phyloP scores from a whole-genome alignment of 2,329 filamentous ascomycete species.

The Neonectria neomacrospora region DNA sequence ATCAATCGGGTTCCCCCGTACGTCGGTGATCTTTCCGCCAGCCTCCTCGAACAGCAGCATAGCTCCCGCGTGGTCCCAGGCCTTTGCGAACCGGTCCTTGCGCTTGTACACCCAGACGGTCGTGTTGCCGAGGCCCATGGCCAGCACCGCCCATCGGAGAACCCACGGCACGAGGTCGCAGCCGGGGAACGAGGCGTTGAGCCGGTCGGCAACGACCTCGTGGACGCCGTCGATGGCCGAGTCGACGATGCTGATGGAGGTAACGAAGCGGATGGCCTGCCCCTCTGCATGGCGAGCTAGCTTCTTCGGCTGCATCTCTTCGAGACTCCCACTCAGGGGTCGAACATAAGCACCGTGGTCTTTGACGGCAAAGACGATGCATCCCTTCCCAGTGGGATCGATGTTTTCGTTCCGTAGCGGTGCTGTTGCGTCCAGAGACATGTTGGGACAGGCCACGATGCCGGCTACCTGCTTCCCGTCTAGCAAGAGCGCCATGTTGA shows the following conservation, averaged over 20 bases:
- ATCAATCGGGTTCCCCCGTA: slow-evolving; percentile 63
- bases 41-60: slow-evolving; percentile 69
- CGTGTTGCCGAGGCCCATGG: slow-evolving; percentile 63
- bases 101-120: slow-evolving; percentile 68
- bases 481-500: slow-evolving; percentile 65
- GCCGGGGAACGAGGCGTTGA: slow-evolving; percentile 58
- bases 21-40: slow-evolving; percentile 66
- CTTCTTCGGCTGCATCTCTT: slow-evolving; percentile 42
- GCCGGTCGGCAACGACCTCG: slow-evolving; percentile 53
- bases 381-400: slow-evolving; percentile 57
- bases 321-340: slow-evolving; percentile 47
- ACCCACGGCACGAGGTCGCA: slow-evolving; percentile 68
- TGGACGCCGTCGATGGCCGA: slow-evolving; percentile 62
- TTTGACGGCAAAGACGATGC: slow-evolving; percentile 62
- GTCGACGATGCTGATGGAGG: slow-evolving; percentile 58
- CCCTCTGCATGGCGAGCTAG: slow-evolving; percentile 47
- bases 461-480: slow-evolving; percentile 62
- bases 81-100: slow-evolving; percentile 60
- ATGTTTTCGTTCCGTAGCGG: slow-evolving; percentile 58
- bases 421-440: slow-evolving; percentile 52
- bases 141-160: slow-evolving; percentile 64
- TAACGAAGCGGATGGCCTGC: slow-evolving; percentile 57
- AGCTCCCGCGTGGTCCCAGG: slow-evolving; percentile 70
- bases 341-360: slow-evolving; percentile 61
- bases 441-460: slow-evolving; percentile 61